Evolutionary conservation across 2,329 filamentous ascomycete species (phyloP).

Genomic region (Nakataea oryzae): DNA sequence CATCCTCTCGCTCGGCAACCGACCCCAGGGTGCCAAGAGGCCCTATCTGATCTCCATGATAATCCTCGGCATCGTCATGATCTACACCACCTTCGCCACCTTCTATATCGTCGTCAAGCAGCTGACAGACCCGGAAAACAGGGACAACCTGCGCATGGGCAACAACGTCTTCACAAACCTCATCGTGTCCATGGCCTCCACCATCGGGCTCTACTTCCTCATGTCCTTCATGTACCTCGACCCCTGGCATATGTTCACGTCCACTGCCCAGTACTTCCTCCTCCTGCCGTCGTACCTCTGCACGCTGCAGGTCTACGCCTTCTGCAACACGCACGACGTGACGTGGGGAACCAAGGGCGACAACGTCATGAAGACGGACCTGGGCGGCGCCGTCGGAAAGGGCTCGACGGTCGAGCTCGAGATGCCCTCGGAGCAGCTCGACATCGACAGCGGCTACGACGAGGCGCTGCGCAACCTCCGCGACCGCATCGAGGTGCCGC

Average conservation of each 20-base stretch:
- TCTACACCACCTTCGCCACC: conserved; percentile 82
- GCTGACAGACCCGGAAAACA: conserved; percentile 35
- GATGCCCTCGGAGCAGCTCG: conserved; percentile 95
- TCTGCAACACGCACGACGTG: conserved; percentile 98
- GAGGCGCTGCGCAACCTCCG: conserved; percentile 93
- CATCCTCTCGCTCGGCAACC: conserved; percentile 90
- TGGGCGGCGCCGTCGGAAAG: conserved; percentile 73
- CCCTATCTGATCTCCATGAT: conserved; percentile 84
- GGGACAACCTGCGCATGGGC: conserved; percentile 39
- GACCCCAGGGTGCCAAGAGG: conserved; percentile 86
- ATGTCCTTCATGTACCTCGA: conserved; percentile 96
- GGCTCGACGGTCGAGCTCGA: conserved; percentile 84
- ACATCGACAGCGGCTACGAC: conserved; percentile 96
- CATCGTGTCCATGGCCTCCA: conserved; percentile 80
- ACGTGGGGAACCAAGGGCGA: conserved; percentile 99
- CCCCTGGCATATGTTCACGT: conserved; percentile 98
- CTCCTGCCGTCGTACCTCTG: conserved; percentile 91
- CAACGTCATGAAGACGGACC: conserved; percentile 86
- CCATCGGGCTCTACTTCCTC: conserved; percentile 86
- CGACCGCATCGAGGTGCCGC: conserved; percentile 76
- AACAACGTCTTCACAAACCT: conserved; percentile 93
- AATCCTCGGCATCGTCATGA: conserved; percentile 89
- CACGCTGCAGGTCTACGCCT: conserved; percentile 94
- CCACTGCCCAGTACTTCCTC: conserved; percentile 80
- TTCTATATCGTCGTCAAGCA: conserved; percentile 86